Evolutionary conservation across 306 rosid species (phyloP), one percentile per base, ranked within the genome.

Genomic region (Benincasa hispida): DNA sequence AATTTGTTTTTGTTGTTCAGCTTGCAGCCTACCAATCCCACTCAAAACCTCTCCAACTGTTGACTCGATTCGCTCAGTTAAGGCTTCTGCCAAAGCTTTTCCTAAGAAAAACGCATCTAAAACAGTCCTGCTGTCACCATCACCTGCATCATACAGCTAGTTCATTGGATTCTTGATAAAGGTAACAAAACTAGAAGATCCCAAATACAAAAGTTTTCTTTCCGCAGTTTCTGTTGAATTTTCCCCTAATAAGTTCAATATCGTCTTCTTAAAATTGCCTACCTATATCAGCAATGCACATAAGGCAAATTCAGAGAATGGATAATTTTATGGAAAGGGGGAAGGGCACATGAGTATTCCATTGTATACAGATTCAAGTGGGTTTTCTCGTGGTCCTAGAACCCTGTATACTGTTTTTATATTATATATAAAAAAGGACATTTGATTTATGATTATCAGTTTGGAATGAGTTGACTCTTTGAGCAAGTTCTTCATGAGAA

Each of bases 91-190:
- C 6, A 94, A 60, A 82, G 99, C 99, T 78, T 92, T 94, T 54
- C 99, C 99, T 84, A 94, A 80, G 93, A 94, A 94, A 85, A 94
- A 94, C 2, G 99, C 96, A 85, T 94, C 96, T 54, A 92, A 82
- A 81, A 94, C 87, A 77, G 88, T 88, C 85, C 81, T 87, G 84
- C 86, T 90, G 72, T 87, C 93, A 68, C 83, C 78, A 74, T 92
- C 96, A 56, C 90, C 99, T 92, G 81, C 85, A 79, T 69, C 54
- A 81, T 70, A 77, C 79, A 77, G 42, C 56, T 50, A 79, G 42
- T 25, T 60, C 45, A 77, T 77, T 76, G 47, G 30, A 73, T 27
- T 41, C 34, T 79, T 24, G 35, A 56, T 12, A 63, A 54, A 32
- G 12, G 27, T 42, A 54, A 13, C 56, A 53, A 56, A 55, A 15